phyloP scores from a whole-genome alignment of 2,329 filamentous ascomycete genomes.

The Arthrobotrys musiformis region DNA sequence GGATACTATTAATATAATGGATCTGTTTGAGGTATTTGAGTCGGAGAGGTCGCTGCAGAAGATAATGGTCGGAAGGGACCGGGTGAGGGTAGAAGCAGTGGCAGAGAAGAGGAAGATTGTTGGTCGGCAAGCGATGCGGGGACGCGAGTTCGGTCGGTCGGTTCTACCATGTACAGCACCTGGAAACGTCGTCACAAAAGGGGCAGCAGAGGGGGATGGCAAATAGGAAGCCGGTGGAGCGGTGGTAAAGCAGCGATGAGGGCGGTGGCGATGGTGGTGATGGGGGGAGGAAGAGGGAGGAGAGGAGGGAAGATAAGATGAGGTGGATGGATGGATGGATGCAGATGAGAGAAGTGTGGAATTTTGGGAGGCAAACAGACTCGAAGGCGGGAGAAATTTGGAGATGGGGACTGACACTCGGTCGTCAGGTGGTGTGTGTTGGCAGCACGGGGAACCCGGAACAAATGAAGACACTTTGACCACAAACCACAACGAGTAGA shows the following conservation, averaged over 20 bases:
- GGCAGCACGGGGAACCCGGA: conserved; percentile 52
- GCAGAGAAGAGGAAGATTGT: neutral
- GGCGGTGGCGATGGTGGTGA: conserved; percentile 9
- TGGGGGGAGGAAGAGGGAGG: neutral
- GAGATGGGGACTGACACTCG: too few relatives aligned
- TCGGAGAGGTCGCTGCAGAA: neutral
- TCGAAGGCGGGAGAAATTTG: conserved; percentile 29
- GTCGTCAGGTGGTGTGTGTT: conserved; percentile 56
- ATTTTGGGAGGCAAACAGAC: neutral
- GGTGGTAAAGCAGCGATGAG: neutral
- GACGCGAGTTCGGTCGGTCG: conserved; percentile 37
- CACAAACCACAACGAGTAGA: conserved; percentile 36
- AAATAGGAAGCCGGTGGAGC: neutral
- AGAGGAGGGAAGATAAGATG: conserved; percentile 23
- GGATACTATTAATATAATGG: neutral
- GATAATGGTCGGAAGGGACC: conserved; percentile 8
- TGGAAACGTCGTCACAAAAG: conserved; percentile 30
- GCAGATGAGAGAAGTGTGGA: too few relatives aligned
- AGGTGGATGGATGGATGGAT: too few relatives aligned
- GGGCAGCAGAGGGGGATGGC: neutral
- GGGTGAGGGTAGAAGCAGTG: conserved; percentile 7
- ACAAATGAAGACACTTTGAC: conserved; percentile 28
- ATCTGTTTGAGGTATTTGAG: neutral
- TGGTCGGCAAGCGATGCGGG: conserved; percentile 52
- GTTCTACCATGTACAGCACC: conserved; percentile 31